Percentiles rank a stretch among this genome's conserved stretches.
Conservation (phyloP, 768 basidiomycete genomes). For the Pisolithus tinctorius region DNA sequence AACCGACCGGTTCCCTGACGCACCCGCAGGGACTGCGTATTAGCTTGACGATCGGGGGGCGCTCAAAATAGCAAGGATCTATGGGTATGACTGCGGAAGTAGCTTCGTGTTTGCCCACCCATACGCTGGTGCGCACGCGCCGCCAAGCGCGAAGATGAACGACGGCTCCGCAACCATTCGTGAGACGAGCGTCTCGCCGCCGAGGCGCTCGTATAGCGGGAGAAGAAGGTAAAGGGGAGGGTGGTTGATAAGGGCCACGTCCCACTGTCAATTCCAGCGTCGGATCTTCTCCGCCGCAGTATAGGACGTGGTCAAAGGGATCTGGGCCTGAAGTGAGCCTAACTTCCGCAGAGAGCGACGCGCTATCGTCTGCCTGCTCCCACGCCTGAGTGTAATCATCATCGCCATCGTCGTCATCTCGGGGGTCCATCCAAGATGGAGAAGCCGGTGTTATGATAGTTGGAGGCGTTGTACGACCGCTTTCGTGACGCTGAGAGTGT, state of each 20-base stretch:
- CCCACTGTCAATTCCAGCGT: constrained; percentile 5
- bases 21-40: constrained; percentile 58
- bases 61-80: constrained; percentile 54
- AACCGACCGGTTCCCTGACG: constrained; percentile 60
- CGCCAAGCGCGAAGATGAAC: constrained; percentile 52
- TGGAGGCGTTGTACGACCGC: constrained; percentile 17
- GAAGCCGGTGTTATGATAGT: constrained; percentile 22
- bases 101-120: constrained; percentile 51
- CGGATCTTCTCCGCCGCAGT: constrained; percentile 34
- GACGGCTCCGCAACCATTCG: constrained; percentile 60
- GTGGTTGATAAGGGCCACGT: constrained; percentile 22
- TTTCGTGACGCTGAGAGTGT: constrained; percentile 23
- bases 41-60: constrained; percentile 40
- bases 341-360: constrained; percentile 16
- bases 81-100: constrained; percentile 48
- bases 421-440: constrained; percentile 30
- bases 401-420: constrained; percentile 17
- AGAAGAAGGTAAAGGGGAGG: constrained; percentile 31
- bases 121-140: constrained; percentile 44
- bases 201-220: constrained; percentile 18
- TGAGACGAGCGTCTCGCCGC: constrained; percentile 8
- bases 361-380: constrained; percentile 27
- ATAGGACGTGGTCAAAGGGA: constrained; percentile 30
- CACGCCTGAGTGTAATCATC: constrained; percentile 28
- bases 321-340: constrained; percentile 15